Conservation (phyloP, 208 protist species). For the Lotmaria passim region DNA sequence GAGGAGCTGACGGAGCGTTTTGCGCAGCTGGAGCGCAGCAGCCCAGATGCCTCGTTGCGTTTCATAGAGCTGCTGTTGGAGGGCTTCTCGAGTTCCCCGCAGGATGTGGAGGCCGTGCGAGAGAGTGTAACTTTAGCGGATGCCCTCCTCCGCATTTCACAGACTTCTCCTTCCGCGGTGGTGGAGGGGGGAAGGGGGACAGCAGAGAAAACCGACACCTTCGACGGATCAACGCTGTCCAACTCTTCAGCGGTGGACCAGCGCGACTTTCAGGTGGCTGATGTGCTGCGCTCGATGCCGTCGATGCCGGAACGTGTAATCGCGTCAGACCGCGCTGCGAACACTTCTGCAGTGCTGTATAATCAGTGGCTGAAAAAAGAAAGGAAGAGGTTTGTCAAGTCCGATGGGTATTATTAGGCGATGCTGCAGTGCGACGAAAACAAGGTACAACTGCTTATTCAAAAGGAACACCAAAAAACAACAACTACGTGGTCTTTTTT, state of each 20-base stretch:
- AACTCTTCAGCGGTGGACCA: not conserved
- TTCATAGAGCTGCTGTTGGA: conserved; percentile 33
- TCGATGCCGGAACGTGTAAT: conserved; percentile 30
- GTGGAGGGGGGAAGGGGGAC: not conserved
- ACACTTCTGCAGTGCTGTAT: conserved; percentile 38
- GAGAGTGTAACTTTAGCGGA: conserved; percentile 21
- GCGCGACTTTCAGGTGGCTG: conserved; percentile 19
- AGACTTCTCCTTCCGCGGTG: not conserved
- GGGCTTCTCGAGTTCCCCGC: conserved; percentile 11
- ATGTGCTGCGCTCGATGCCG: conserved; percentile 30
- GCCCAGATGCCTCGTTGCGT: conserved; percentile 16
- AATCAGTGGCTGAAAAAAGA: conserved; percentile 34
- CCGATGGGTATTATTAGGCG: conserved; percentile 7
- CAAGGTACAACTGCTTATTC: not conserved
- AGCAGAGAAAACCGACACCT: no score
- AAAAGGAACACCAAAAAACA: not conserved
- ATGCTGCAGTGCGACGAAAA: not conserved
- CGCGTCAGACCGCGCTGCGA: conserved; percentile 28
- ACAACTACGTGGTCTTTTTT: not conserved
- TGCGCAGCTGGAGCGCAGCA: conserved; percentile 11
- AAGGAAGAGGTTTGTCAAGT: conserved; percentile 21
- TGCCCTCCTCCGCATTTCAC: conserved; percentile 3
- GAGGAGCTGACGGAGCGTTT: conserved; percentile 27
- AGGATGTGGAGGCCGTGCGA: conserved; percentile 18
- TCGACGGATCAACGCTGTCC: not conserved